phyloP scores from a whole-genome alignment of 148 eudicot genomes.

The Polygonum maritimum region DNA sequence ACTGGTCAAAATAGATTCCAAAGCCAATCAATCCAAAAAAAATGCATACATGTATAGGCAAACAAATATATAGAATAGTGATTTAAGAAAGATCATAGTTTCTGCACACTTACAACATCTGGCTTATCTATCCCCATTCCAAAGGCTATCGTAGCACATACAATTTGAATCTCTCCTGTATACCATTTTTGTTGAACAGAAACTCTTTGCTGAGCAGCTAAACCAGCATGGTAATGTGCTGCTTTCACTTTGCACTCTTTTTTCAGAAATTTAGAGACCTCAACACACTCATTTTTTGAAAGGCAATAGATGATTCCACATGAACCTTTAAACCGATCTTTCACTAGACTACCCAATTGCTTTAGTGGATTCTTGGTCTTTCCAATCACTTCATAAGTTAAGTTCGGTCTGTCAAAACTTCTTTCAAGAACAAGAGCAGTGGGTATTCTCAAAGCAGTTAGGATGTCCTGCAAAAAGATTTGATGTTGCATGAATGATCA shows the following conservation, averaged over 20 bases:
- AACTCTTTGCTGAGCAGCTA: constrained; percentile 83
- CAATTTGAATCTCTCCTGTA: constrained; percentile 84
- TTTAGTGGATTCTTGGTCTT: constrained; percentile 73
- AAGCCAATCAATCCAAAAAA: not conserved
- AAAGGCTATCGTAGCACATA: constrained; percentile 98
- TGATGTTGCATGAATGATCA: not conserved
- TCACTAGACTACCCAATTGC: constrained; percentile 73
- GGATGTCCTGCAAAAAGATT: constrained; percentile 56
- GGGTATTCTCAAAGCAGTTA: constrained; percentile 76
- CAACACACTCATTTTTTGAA: constrained; percentile 90
- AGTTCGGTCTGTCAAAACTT: constrained; percentile 91
- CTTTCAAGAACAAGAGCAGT: constrained; percentile 77
- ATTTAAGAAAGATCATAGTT: constrained; percentile 4
- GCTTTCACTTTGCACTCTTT: constrained; percentile 81
- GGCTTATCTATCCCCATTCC: constrained; percentile 99
- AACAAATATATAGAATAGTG: too few relatives aligned
- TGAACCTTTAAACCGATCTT: constrained; percentile 48
- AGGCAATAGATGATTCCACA: constrained; percentile 98
- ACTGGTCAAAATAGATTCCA: not conserved
- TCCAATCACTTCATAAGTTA: constrained; percentile 78
- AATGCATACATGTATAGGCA: too few relatives aligned
- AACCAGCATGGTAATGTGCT: constrained; percentile 91
- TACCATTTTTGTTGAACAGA: constrained; percentile 85
- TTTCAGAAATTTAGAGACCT: constrained; percentile 75
- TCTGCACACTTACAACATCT: constrained; percentile 71